phyloP scores from a whole-genome alignment of 208 protist genomes.

The Trypanosoma boissoni region DNA sequence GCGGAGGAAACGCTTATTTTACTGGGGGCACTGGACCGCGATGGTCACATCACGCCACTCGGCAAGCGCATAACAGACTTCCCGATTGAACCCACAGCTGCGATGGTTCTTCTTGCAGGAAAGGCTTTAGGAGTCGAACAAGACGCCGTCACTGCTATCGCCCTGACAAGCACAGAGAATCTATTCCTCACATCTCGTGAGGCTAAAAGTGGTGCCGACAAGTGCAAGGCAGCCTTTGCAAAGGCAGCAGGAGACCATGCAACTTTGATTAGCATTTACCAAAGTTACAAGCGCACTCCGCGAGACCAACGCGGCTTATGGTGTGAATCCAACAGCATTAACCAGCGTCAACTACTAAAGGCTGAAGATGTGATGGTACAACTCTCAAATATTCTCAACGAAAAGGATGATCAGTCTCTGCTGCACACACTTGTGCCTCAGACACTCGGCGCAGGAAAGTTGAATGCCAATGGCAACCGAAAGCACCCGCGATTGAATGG shows the following conservation, averaged over 20 bases:
- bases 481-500: constrained; percentile 7
- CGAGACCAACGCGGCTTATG: constrained; percentile 66
- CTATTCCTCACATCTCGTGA: constrained; percentile 77
- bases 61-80: constrained; percentile 97
- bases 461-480: background rate
- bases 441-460: constrained; percentile 13
- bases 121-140: constrained; percentile 93
- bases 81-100: constrained; percentile 96
- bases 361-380: constrained; percentile 83
- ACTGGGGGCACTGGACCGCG: constrained; percentile 92
- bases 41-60: constrained; percentile 79
- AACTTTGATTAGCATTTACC: constrained; percentile 82
- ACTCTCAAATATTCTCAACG: constrained; percentile 53
- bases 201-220: constrained; percentile 69
- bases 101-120: constrained; percentile 95
- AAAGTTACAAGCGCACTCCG: constrained; percentile 60
- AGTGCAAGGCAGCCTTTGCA: constrained; percentile 62
- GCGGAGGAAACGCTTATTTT: constrained; percentile 93
- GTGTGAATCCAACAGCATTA: constrained; percentile 83
- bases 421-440: constrained; percentile 39
- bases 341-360: constrained; percentile 81
- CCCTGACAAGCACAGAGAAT: constrained; percentile 90
- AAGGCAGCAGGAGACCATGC: constrained; percentile 85
- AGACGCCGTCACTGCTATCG: constrained; percentile 94
- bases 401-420: constrained; percentile 49